phyloP scores from a whole-genome alignment of 805 yeast genomes.

The Wickerhamomyces subpelliculosus region DNA sequence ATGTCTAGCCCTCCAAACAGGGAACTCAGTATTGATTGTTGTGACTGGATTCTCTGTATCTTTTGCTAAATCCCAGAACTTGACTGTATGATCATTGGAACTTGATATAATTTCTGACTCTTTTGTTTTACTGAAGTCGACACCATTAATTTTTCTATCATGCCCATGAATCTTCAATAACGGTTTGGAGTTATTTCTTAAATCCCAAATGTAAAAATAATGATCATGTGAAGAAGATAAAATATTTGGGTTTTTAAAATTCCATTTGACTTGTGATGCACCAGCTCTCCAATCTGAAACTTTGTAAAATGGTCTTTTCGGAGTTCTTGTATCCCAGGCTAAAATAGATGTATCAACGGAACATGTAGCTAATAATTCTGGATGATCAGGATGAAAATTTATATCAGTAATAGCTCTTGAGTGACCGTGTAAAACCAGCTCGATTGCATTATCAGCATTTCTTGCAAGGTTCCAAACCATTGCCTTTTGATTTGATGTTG shows the following conservation, averaged over 20 bases:
- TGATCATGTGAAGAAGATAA: constrained; percentile 85
- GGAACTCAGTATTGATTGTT: constrained; percentile 67
- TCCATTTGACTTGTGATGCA: constrained; percentile 95
- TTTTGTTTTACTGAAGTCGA: constrained; percentile 66
- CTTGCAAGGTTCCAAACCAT: constrained; percentile 87
- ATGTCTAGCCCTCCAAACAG: constrained; percentile 83
- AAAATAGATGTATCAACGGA: constrained; percentile 84
- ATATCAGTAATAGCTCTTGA: constrained; percentile 93
- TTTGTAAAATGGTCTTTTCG: constrained; percentile 61
- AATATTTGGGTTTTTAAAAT: constrained; percentile 62
- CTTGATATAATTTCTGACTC: constrained; percentile 66
- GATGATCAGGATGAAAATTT: constrained; percentile 81
- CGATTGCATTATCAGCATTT: constrained; percentile 65
- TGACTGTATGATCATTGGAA: constrained; percentile 80
- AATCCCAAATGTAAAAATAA: constrained; percentile 80
- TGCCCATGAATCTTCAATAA: constrained; percentile 67
- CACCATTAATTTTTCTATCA: constrained; percentile 78
- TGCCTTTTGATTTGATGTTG: constrained; percentile 93
- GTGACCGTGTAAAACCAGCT: constrained; percentile 84
- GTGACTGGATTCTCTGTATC: constrained; percentile 40
- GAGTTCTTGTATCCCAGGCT: constrained; percentile 87
- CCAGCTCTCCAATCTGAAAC: constrained; percentile 97
- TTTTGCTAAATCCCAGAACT: constrained; percentile 65
- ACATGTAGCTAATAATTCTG: constrained; percentile 86
- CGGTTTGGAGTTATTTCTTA: constrained; percentile 75